Evolutionary conservation across 164 flowering plant genomes (phyloP).

Genomic region (Cinnamomum chago): DNA sequence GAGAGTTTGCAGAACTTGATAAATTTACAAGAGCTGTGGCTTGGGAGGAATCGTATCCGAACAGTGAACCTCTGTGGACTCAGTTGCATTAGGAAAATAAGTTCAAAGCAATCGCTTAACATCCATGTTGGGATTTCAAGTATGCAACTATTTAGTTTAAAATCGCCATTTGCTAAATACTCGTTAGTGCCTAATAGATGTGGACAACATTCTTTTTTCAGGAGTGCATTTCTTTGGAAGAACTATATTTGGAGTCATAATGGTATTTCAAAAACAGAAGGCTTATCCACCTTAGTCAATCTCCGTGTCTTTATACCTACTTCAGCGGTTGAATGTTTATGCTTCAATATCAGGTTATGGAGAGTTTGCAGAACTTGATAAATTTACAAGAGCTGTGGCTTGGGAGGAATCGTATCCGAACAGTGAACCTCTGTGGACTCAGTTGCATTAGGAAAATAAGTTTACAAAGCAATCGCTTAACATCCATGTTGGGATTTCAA

Average conservation of each 20-base stretch:
- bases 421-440: slow-evolving; percentile 76
- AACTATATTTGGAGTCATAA: slow-evolving; percentile 96
- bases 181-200: not conserved
- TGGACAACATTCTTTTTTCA: slow-evolving; percentile 16
- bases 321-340: too few species aligned
- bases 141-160: slow-evolving; percentile 17
- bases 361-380: slow-evolving; percentile 60
- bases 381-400: slow-evolving; percentile 91
- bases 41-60: slow-evolving; percentile 86
- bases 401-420: slow-evolving; percentile 80
- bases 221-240: slow-evolving; percentile 92
- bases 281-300: slow-evolving; percentile 68
- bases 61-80: slow-evolving; percentile 75
- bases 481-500: slow-evolving; percentile 87
- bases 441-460: slow-evolving; percentile 81
- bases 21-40: slow-evolving; percentile 86
- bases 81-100: slow-evolving; percentile 74
- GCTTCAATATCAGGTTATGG: slow-evolving; percentile 66
- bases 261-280: slow-evolving; percentile 94
- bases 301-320: slow-evolving; percentile 64
- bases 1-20: slow-evolving; percentile 68
- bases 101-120: slow-evolving; percentile 96
- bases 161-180: not conserved
- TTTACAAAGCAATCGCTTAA: slow-evolving; percentile 93
- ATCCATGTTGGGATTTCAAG: slow-evolving; percentile 88